Evolutionary conservation across 306 rosid species (phyloP), one percentile per base, ranked within the genome.

Genomic region (Vicia villosa): DNA sequence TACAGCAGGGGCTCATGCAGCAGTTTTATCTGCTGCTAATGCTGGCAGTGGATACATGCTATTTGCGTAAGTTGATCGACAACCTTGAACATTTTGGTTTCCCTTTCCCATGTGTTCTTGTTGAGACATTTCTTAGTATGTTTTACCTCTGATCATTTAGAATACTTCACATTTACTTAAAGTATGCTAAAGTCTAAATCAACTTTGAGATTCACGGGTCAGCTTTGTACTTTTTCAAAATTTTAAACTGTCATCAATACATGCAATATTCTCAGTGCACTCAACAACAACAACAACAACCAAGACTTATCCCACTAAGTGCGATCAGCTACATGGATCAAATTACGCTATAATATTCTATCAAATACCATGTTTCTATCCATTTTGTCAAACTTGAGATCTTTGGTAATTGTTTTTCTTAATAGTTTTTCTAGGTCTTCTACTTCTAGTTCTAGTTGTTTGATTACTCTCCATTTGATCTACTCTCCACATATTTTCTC

Each of bases 31-130:
- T 69, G 89, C 96, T 77, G 72, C 89, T 51, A 90, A 79, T 77
- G 88, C 86, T 36, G 92, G 96, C 41, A 81, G 89, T 20, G 97
- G 99, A 62, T 91, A 90, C 87, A 77, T 83, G 89, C 88, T 82
- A 72, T 88, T 88, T 84, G 96, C 86, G 98, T 90, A 84, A 74
- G 96, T 83, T 34, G 69, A 14, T 63, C 19, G 64, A 34, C 63
- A 13, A 32, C 50, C 45, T 45, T 36, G 41, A 66, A 79, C 40
- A 64, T 73, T 63, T 28, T 63, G 20, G 14, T 38, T 10, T 64
- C n/a, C n/a, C n/a, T n/a, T n/a, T n/a, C 60, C 55, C 63, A 24
- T 8, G 3, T 55, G 58, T 52, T 52, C 32, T 28, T 32, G 36
- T 52, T 40, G 38, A 36, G 47, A 63, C 46, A 12, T 66, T 63